Conservation (phyloP, 805 yeast genomes). For the Candida nanaspora region DNA sequence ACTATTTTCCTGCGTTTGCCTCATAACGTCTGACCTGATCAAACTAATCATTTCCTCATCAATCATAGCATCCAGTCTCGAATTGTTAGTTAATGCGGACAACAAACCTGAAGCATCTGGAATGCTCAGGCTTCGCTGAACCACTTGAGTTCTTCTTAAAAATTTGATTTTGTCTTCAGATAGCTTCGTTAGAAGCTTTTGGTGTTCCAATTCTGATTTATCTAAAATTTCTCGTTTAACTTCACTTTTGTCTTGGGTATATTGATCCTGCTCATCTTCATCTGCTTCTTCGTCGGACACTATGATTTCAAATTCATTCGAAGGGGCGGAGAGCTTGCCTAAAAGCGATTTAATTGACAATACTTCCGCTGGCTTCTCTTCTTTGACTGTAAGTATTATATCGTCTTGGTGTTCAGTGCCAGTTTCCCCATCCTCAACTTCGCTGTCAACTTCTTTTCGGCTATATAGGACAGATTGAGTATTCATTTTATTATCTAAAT, state of each 20-base stretch:
- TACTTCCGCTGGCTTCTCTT: too few species aligned
- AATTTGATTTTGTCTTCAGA: slow-evolving; percentile 9
- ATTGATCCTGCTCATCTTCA: too few species aligned
- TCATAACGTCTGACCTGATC: slow-evolving; percentile 35
- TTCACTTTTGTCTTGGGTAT: too few species aligned
- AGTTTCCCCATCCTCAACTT: too few species aligned
- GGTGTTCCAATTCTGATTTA: slow-evolving; percentile 11
- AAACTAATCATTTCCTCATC: slow-evolving; percentile 27
- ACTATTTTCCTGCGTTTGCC: slow-evolving; percentile 12
- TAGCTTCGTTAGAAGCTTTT: slow-evolving; percentile 12
- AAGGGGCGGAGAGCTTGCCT: slow-evolving; percentile 12
- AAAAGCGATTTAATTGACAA: slow-evolving; percentile 6
- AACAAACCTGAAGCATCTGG: not conserved
- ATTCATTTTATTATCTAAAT: slow-evolving; percentile 25
- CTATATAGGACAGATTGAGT: slow-evolving; percentile 30
- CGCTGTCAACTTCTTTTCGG: slow-evolving; percentile 5
- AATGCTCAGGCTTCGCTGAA: slow-evolving; percentile 35
- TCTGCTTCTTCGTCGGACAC: slow-evolving; percentile 23
- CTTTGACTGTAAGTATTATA: not conserved
- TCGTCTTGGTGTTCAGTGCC: not conserved
- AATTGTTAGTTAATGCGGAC: not conserved
- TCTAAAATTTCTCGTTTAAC: not conserved
- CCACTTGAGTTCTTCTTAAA: slow-evolving; percentile 37
- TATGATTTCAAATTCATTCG: slow-evolving; percentile 38
- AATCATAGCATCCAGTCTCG: slow-evolving; percentile 15